Percentiles rank a stretch among this genome's conserved stretches.
phyloP scores from a whole-genome alignment of 2,329 filamentous ascomycete species.

The Chrysoporthe deuterocubensis region DNA sequence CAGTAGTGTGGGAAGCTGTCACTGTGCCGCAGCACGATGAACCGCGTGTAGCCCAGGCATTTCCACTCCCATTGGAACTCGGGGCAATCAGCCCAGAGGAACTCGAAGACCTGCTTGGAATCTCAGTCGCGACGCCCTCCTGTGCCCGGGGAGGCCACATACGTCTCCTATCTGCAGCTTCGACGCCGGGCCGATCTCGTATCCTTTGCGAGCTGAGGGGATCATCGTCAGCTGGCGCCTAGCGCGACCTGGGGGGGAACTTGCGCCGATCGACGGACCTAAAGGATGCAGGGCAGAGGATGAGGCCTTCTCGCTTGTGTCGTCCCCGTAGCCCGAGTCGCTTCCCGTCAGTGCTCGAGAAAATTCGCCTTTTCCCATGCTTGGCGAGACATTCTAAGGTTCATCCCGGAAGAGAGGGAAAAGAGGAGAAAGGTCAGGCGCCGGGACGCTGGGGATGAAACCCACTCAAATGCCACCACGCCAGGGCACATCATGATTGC shows the following conservation, averaged over 20 bases:
- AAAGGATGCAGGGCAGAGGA: slow-evolving; percentile 39
- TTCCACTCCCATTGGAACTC: slow-evolving; percentile 46
- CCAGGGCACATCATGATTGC: slow-evolving; percentile 25
- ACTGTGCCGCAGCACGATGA: slow-evolving; percentile 43
- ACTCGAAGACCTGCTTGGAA: slow-evolving; percentile 40
- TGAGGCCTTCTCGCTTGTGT: slow-evolving; percentile 37
- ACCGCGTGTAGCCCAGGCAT: slow-evolving; percentile 42
- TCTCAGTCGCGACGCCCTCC: background rate
- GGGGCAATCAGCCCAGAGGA: slow-evolving; percentile 43
- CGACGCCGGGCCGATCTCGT: slow-evolving; percentile 41
- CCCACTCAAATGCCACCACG: slow-evolving; percentile 24
- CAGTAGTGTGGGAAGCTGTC: slow-evolving; percentile 42
- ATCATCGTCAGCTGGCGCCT: slow-evolving; percentile 20
- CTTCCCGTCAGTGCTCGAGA: slow-evolving; percentile 38
- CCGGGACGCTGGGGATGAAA: background rate
- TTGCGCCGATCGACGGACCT: slow-evolving; percentile 33
- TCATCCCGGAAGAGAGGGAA: slow-evolving; percentile 25
- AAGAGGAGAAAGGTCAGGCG: slow-evolving; percentile 27
- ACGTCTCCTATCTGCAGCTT: slow-evolving; percentile 43
- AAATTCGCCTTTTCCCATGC: slow-evolving; percentile 42
- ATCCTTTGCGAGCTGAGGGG: slow-evolving; percentile 40
- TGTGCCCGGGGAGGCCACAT: slow-evolving; percentile 25
- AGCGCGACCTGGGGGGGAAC: background rate
- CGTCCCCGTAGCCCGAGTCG: slow-evolving; percentile 43
- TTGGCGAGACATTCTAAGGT: slow-evolving; percentile 34